A percentile compares a stretch with the other conserved stretches of the same genome.
Conservation (phyloP, 2,329 filamentous ascomycete genomes). For the Trichophyton verrucosum region DNA sequence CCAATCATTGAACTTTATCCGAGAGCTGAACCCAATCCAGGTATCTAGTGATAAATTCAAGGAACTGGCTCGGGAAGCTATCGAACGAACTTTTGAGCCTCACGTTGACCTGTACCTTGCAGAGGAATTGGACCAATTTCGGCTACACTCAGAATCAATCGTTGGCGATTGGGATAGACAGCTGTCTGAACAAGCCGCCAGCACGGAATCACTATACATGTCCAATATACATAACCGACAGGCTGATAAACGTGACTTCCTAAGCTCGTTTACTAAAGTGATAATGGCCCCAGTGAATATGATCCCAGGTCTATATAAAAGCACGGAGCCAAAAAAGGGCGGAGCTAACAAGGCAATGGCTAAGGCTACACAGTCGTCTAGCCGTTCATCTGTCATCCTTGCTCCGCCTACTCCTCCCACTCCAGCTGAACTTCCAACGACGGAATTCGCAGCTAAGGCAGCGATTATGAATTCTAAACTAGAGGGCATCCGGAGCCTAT, state of each 20-base stretch:
- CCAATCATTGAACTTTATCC: slow-evolving; percentile 66
- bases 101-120: slow-evolving; percentile 89
- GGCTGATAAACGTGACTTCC: slow-evolving; percentile 89
- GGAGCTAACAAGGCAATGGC: slow-evolving; percentile 16
- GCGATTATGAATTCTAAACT: slow-evolving; percentile 90
- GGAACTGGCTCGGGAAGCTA: slow-evolving; percentile 53
- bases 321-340: slow-evolving; percentile 27
- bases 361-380: slow-evolving; percentile 16
- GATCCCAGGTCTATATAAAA: slow-evolving; percentile 57
- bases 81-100: slow-evolving; percentile 69
- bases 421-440: slow-evolving; percentile 58
- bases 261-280: slow-evolving; percentile 95
- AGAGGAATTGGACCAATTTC: slow-evolving; percentile 82
- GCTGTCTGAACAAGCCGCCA: slow-evolving; percentile 78
- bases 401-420: slow-evolving; percentile 18
- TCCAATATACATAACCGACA: slow-evolving; percentile 74
- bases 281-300: slow-evolving; percentile 98
- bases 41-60: slow-evolving; percentile 47
- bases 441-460: slow-evolving; percentile 91
- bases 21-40: slow-evolving; percentile 55
- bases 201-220: slow-evolving; percentile 90
- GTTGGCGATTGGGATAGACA: slow-evolving; percentile 85
- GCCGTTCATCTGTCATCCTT: slow-evolving; percentile 28
- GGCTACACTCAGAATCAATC: slow-evolving; percentile 58
- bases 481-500: slow-evolving; percentile 87